Conservation (phyloP, 2,329 filamentous ascomycete genomes). For the Diatrype stigma region DNA sequence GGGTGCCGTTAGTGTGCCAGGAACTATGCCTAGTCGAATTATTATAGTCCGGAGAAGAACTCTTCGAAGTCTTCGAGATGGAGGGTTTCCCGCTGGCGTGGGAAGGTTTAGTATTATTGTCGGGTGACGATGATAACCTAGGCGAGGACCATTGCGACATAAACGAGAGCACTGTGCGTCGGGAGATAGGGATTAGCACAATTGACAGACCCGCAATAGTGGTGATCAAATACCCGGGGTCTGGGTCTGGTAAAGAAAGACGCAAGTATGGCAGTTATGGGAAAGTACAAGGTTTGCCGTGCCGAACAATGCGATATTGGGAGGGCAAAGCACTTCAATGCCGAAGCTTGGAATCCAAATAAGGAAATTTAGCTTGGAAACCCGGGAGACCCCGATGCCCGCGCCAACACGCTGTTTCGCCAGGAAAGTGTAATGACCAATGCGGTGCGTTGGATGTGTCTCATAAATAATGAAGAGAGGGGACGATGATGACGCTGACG, state of each 20-base stretch:
- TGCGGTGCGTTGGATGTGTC: too few relatives aligned
- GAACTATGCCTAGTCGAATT: background rate
- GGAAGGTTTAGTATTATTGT: slow-evolving; percentile 24
- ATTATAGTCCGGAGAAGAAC: background rate
- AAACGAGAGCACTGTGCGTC: slow-evolving; percentile 71
- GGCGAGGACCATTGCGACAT: slow-evolving; percentile 71
- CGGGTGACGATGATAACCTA: slow-evolving; percentile 30
- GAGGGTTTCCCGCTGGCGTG: slow-evolving; percentile 8
- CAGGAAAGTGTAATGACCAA: too few relatives aligned
- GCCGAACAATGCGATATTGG: too few relatives aligned
- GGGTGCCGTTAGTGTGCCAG: background rate
- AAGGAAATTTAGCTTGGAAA: background rate
- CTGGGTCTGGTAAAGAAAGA: background rate
- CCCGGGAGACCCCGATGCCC: background rate
- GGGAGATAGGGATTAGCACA: slow-evolving; percentile 28
- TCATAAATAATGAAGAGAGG: too few relatives aligned
- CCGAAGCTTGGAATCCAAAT: background rate
- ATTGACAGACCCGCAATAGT: slow-evolving; percentile 5
- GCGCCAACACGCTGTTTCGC: too few relatives aligned
- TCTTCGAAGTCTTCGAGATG: background rate
- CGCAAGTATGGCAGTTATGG: background rate
- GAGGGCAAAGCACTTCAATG: background rate
- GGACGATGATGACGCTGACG: too few relatives aligned
- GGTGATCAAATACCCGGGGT: background rate
- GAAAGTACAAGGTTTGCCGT: too few relatives aligned